Evolutionary conservation across 2,329 filamentous ascomycete species (phyloP), one percentile per base, ranked within the genome.

Genomic region (Ophiostoma australiae): DNA sequence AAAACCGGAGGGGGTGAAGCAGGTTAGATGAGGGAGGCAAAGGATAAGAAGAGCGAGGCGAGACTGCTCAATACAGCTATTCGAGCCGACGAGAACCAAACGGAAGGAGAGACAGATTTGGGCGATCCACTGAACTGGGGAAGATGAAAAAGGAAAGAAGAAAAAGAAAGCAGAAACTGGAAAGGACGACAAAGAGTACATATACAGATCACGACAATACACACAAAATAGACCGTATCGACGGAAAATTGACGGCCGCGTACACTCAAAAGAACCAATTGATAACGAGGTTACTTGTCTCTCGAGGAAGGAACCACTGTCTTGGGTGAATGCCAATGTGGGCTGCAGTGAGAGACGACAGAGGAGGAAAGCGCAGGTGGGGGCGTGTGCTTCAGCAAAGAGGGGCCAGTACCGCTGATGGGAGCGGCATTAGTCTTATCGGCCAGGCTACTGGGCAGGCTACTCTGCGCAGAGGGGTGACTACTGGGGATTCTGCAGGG

Each of bases 11-110:
- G 63, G 65, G 17, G 52, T 27, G 23, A 27, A 48, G 27, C 10
- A 44, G 39, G 33, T 17, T 33, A 20, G 52, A 67, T 65, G 70
- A 61, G 41, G 65, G 68, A 66, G 63, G 52, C 31, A 69, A 48
- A 27, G 44, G 15, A 58, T 44, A n/a, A 13, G 48, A 39, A 15
- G 44, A 31, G n/a, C 11, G 58, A 58, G 20, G 61, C 67, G 35
- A 35, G n/a, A 15, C 63, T 35, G n/a, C 71, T 44, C 65, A 69
- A 70, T 68, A 39, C 67, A 72, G 71, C 69, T 69, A 72, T 72
- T 72, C 71, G 66, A 72, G 68, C 67, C 71, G 71, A 72, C 31
- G 68, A 41, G 31, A 23, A 58, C 37, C 66, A 23, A 15, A n/a
- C 66, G 39, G 39, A 48, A 41, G 35, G 35, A 41, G 15, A 58